Base-by-base conservation (phyloP, 2,329 filamentous ascomycete species). In the Acrocalymma vagum region DNA sequence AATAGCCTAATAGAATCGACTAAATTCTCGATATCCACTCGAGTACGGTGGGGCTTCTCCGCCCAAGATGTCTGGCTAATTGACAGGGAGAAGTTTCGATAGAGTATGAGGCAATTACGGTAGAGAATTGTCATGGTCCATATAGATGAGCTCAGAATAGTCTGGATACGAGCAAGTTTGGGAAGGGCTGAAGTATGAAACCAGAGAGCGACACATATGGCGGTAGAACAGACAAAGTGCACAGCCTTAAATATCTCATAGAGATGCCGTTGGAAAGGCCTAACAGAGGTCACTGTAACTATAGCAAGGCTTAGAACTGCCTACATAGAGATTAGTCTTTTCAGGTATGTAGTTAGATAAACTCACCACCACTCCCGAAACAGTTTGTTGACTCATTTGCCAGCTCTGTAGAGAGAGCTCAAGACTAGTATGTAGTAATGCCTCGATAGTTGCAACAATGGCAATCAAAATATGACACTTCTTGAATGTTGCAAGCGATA, bases 81-180 rank as follows among this genome's bases (percentile, higher is more conserved):
- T n/a, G n/a, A n/a, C n/a, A n/a, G n/a, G n/a, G n/a, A 53, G n/a
- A 48, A 36, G 9, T 53, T 53, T n/a, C 30, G 21, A 48, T 53
- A 53, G 5, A 51, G 9, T 7, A 53, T 15, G 14, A 51, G 32
- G 13, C n/a, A 3, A n/a, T 33, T 43, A 29, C 43, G 42, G 11
- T 53, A n/a, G 23, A 29, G 34, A 14, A 28, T 34, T 21, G 33
- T 53, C 4, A 18, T 36, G 23, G 29, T 17, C 37, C 14, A 53
- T n/a, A 53, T 29, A 50, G 14, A 47, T 9, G 22, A 15, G 3
- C 13, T 29, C 14, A 48, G 4, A 6, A 47, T 42, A 11, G 33
- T 26, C 18, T 51, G n/a, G 7, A 45, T 13, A 18, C 21, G 11
- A 3, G n/a, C 33, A 16, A 23, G 26, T 11, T 20, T 50, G 9